Base-by-base conservation (phyloP, 176 grass and related monocot species). In the Triticum monococcum region DNA sequence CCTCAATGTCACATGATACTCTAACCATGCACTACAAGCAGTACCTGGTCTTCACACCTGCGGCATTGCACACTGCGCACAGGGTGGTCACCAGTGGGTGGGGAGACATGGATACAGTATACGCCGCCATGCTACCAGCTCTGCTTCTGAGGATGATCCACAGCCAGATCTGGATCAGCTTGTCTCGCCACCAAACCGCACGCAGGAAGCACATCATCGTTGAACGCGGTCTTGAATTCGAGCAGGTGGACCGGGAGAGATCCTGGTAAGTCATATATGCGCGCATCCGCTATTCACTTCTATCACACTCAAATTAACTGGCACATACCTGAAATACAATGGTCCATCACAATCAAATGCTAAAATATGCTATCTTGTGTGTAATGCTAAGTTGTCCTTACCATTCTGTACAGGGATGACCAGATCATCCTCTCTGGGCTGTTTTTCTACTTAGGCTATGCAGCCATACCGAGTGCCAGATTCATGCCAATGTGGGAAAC, bases 81-180 rank as follows among this genome's bases (percentile, higher is more conserved):
- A 85, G 62, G 87, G 33, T 93, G 79, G 76, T 32, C 1, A 89
- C 76, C 37, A 88, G 87, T 71, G 91, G 80, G 26, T 88, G 81
- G 95, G 41, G 26, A 30, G 72, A 86, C 79, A 16, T 84, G 0
- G 87, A 97, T 48, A 10, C 66, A 22, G 33, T 20, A 0, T 95
- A 95, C 31, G 8, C 80, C 17, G 4, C 7, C 60, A 56, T 97
- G 4, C 25, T 95, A 0, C 92, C 92, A 5, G 37, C 57, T 10
- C 5, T 97, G 66, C 63, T 97, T 76, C 14, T 93, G 48, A 93
- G 95, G 91, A 85, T 97, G 89, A 33, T 91, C 57, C 92, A 91
- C 65, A 91, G 88, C 71, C 95, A 97, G 81, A 83, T 97, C n/a
- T 97, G 92, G 92, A 97, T 95, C 25, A 95, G 87, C 85, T 61